Conservation (phyloP, 345 rosid genomes). For the Odontarrhena argentea region DNA sequence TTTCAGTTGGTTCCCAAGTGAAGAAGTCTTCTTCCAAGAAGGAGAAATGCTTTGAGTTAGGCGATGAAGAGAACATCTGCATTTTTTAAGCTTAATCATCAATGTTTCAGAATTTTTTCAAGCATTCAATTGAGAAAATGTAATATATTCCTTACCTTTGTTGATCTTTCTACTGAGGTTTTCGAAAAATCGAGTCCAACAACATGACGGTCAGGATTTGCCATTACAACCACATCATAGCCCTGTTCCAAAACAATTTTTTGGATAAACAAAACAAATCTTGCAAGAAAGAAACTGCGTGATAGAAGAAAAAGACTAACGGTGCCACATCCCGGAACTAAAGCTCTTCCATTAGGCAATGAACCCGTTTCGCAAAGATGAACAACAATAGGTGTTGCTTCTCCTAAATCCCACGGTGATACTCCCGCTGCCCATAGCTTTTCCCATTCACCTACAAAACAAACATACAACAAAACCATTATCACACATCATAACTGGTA, state of each 20-base stretch:
- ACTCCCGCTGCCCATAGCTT: constrained; percentile 66
- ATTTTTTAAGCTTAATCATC: constrained; percentile 4
- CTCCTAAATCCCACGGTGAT: constrained; percentile 76
- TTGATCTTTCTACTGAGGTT: constrained; percentile 35
- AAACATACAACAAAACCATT: constrained; percentile 9
- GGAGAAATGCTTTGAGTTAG: constrained; percentile 55
- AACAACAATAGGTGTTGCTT: constrained; percentile 58
- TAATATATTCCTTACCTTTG: constrained; percentile 5
- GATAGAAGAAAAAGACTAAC: constrained; percentile 45
- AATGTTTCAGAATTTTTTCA: background rate
- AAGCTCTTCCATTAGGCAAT: constrained; percentile 74
- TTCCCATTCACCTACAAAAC: constrained; percentile 66
- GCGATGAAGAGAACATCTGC: constrained; percentile 61
- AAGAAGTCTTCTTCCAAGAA: constrained; percentile 70
- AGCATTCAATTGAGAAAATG: constrained; percentile 4
- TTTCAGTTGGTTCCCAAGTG: constrained; percentile 65
- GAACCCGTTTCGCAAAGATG: constrained; percentile 57
- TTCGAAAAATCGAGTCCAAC: constrained; percentile 37
- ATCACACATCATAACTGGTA: background rate
- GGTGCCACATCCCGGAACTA: constrained; percentile 78
- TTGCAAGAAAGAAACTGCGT: background rate
- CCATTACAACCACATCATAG: constrained; percentile 42
- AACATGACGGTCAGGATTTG: constrained; percentile 39
- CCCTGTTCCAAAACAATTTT: constrained; percentile 20
- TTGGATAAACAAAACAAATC: background rate